phyloP scores from a whole-genome alignment of 306 rosid species.

The Ormosia emarginata region DNA sequence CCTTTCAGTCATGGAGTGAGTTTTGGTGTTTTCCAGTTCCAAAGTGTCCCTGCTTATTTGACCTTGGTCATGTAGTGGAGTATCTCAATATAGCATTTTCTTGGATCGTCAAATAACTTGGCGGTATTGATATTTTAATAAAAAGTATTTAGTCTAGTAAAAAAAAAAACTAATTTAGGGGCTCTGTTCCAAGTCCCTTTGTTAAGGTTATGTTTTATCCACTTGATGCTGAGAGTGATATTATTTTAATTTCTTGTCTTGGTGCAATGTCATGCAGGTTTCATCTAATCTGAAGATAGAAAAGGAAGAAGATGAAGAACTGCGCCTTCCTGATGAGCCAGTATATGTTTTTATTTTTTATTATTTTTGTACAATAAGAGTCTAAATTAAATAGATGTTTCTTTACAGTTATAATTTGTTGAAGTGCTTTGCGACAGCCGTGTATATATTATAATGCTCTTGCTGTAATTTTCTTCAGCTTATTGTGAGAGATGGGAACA shows the following conservation, averaged over 20 bases:
- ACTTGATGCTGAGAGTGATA: neutral
- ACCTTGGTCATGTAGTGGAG: no score
- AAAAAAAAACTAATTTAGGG: neutral
- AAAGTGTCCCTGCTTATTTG: no score
- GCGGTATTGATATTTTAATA: no score
- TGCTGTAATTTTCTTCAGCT: slow-evolving; percentile 18
- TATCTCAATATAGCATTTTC: no score
- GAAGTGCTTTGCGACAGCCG: neutral
- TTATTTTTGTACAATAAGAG: neutral
- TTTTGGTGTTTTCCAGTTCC: no score
- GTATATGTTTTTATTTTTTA: neutral
- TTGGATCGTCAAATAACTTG: no score
- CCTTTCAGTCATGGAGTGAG: no score
- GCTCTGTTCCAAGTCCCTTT: neutral
- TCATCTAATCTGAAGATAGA: slow-evolving; percentile 45
- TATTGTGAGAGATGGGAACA: slow-evolving; percentile 40
- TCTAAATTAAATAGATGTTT: neutral
- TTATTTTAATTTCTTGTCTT: neutral
- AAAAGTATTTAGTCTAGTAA: no score
- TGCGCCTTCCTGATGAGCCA: neutral
- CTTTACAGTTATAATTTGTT: neutral
- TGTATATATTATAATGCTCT: neutral
- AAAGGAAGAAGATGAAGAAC: slow-evolving; percentile 29
- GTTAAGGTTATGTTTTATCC: neutral
- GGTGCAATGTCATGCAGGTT: slow-evolving; percentile 24